These are phyloP conservation scores for Barbarea vulgaris DNA, from an alignment of 345 rosid genomes.

Conservation along the genomic window DNA sequence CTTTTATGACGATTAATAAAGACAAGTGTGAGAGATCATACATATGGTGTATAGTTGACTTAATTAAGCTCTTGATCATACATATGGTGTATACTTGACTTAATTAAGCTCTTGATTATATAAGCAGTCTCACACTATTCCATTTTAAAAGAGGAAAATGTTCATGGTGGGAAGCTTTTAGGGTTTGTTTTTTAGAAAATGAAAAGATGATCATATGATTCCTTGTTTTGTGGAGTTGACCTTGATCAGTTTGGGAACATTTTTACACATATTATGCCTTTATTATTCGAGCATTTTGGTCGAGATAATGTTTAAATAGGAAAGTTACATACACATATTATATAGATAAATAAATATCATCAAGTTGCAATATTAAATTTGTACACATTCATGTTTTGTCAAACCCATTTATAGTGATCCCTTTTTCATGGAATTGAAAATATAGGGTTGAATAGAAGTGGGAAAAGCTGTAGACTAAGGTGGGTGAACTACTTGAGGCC, in stretches of 20 bases:
- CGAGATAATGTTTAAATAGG: conserved; percentile 1
- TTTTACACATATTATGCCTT: background rate
- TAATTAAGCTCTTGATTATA: background rate
- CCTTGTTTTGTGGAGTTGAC: conserved; percentile 37
- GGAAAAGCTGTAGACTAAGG: conserved; percentile 89
- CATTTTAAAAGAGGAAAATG: background rate
- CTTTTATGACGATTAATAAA: background rate
- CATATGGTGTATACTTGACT: conserved; percentile 14
- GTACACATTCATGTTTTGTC: conserved; percentile 7
- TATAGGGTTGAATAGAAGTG: conserved; percentile 77
- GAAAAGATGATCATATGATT: conserved; percentile 28
- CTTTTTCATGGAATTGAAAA: background rate
- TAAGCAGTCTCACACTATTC: background rate
- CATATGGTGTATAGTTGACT: conserved; percentile 15
- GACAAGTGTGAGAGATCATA: conserved; percentile 17
- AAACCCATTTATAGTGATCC: conserved; percentile 6
- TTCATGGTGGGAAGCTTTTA: conserved; percentile 20
- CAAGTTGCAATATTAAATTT: conserved; percentile 18
- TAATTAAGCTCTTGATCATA: background rate
- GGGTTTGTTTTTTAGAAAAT: background rate
- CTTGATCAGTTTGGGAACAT: conserved; percentile 14
- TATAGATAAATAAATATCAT: conserved; percentile 8
- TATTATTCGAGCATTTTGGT: conserved; percentile 6
- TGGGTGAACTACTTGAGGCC: conserved; percentile 95
- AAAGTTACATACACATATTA: background rate